phyloP scores from a whole-genome alignment of 805 yeast species.

The Saccharomycopsis capsularis region DNA sequence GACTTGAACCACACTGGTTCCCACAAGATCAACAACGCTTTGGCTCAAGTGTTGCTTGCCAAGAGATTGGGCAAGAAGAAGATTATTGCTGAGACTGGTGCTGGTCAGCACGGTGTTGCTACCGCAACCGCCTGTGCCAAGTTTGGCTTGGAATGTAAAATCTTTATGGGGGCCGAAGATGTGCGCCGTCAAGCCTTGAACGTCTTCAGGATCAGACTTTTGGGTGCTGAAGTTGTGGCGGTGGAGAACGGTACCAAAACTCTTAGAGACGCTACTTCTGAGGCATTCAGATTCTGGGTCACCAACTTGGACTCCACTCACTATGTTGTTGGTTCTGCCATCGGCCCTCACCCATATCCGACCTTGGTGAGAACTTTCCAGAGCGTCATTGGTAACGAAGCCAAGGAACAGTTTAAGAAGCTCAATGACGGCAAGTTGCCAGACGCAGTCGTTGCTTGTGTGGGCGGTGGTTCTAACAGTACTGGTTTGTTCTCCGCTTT shows the following conservation, averaged over 20 bases:
- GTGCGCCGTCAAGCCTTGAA: conserved; percentile 97
- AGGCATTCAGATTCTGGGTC: conserved; percentile 95
- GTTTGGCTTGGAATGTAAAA: conserved; percentile 88
- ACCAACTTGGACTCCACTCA: conserved; percentile 80
- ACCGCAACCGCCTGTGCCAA: conserved; percentile 91
- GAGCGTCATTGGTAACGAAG: conserved; percentile 91
- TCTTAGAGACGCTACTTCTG: conserved; percentile 95
- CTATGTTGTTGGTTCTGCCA: conserved; percentile 95
- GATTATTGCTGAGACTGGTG: conserved; percentile 86
- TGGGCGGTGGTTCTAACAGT: conserved; percentile 98
- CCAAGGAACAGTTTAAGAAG: conserved; percentile 80
- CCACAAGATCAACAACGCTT: conserved; percentile 78
- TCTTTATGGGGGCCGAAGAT: conserved; percentile 99
- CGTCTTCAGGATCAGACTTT: conserved; percentile 92
- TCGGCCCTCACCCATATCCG: conserved; percentile 99
- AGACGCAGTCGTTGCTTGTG: conserved; percentile 94
- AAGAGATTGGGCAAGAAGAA: conserved; percentile 70
- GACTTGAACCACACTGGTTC: conserved; percentile 89
- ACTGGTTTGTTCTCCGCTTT: conserved; percentile 95
- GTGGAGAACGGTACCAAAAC: conserved; percentile 95
- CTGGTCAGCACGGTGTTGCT: conserved; percentile 92
- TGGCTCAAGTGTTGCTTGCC: conserved; percentile 76
- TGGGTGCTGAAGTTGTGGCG: conserved; percentile 93
- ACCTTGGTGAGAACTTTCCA: conserved; percentile 97
- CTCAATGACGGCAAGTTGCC: conserved; percentile 80